phyloP scores from a whole-genome alignment of 768 basidiomycete species.

The Pleurotus salmoneostramineus region DNA sequence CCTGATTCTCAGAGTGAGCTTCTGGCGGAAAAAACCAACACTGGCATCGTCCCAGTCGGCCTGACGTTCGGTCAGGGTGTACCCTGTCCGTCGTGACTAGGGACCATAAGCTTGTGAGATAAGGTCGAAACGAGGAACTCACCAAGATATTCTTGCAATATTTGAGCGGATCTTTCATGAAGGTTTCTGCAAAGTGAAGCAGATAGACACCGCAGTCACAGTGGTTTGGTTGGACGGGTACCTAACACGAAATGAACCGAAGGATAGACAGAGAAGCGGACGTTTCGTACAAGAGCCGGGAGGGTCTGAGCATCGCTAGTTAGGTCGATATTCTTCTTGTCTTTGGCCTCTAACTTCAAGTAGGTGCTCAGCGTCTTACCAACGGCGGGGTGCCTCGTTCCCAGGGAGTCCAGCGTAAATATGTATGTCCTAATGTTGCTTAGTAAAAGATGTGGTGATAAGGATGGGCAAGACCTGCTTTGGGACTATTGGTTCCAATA shows the following conservation, averaged over 20 bases:
- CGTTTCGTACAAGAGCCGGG: slow-evolving; percentile 44
- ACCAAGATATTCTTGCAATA: slow-evolving; percentile 51
- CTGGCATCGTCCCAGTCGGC: slow-evolving; percentile 48
- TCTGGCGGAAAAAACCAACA: slow-evolving; percentile 43
- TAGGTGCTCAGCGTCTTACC: slow-evolving; percentile 60
- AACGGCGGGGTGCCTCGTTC: slow-evolving; percentile 64
- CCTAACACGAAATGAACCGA: slow-evolving; percentile 38
- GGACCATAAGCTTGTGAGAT: slow-evolving; percentile 10
- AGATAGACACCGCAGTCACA: slow-evolving; percentile 94
- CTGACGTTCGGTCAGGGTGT: slow-evolving; percentile 31
- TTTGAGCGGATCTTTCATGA: slow-evolving; percentile 59
- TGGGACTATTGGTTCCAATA: no score
- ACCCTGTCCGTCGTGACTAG: slow-evolving; percentile 22
- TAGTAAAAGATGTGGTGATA: background rate
- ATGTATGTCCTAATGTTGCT: slow-evolving; percentile 61
- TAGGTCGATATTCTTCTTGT: slow-evolving; percentile 50
- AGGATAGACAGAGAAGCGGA: background rate
- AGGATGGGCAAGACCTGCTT: no score
- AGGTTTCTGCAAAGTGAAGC: slow-evolving; percentile 78
- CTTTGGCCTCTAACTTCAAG: slow-evolving; percentile 70
- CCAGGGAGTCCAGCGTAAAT: slow-evolving; percentile 89
- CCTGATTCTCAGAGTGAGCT: slow-evolving; percentile 36
- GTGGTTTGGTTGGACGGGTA: slow-evolving; percentile 84
- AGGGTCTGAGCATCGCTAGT: slow-evolving; percentile 40
- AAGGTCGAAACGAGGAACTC: slow-evolving; percentile 10